A percentile compares a stretch with the other conserved stretches of the same genome.
Conservation (phyloP, 1,284 basidiomycete species). For the Cryptococcus sp. region DNA sequence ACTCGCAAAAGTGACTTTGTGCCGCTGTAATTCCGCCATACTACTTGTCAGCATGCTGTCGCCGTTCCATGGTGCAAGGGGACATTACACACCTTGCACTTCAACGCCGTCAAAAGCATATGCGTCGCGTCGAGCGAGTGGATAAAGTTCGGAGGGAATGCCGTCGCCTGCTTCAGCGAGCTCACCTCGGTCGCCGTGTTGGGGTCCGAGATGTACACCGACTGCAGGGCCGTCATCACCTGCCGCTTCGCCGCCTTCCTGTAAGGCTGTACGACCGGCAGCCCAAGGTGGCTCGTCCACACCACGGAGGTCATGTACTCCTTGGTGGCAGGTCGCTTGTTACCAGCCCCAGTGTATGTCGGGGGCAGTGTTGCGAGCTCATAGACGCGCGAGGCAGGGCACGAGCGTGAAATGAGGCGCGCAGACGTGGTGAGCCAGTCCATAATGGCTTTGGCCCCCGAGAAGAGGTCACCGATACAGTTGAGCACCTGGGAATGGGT, state of each 20-base stretch:
- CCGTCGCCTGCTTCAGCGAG: slow-evolving; percentile 81
- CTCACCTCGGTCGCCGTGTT: slow-evolving; percentile 76
- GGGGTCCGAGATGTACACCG: slow-evolving; percentile 91
- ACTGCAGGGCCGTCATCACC: slow-evolving; percentile 79
- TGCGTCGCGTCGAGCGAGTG: slow-evolving; percentile 98
- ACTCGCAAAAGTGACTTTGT: slow-evolving; percentile 79
- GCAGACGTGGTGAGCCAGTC: slow-evolving; percentile 83
- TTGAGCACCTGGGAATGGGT: slow-evolving; percentile 57
- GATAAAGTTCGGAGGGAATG: slow-evolving; percentile 98
- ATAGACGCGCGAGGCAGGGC: slow-evolving; percentile 70
- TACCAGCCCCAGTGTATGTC: slow-evolving; percentile 8
- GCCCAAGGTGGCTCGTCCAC: slow-evolving; percentile 91
- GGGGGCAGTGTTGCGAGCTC: slow-evolving; percentile 49
- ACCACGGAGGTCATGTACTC: slow-evolving; percentile 96
- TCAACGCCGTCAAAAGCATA: slow-evolving; percentile 96
- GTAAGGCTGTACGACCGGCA: slow-evolving; percentile 97
- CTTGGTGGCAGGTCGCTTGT: slow-evolving; percentile 52
- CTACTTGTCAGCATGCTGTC: neutral
- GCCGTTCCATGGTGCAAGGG: neutral
- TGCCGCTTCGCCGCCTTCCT: slow-evolving; percentile 76
- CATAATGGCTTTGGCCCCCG: slow-evolving; percentile 86
- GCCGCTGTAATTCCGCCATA: slow-evolving; percentile 53
- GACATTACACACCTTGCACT: slow-evolving; percentile 63
- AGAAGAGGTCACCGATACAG: slow-evolving; percentile 90
- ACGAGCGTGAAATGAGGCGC: slow-evolving; percentile 80